A percentile compares a stretch with the other conserved stretches of the same genome.
Evolutionary conservation across 75 land plant species (phyloP).

Genomic region (Selaginella tamariscina): DNA sequence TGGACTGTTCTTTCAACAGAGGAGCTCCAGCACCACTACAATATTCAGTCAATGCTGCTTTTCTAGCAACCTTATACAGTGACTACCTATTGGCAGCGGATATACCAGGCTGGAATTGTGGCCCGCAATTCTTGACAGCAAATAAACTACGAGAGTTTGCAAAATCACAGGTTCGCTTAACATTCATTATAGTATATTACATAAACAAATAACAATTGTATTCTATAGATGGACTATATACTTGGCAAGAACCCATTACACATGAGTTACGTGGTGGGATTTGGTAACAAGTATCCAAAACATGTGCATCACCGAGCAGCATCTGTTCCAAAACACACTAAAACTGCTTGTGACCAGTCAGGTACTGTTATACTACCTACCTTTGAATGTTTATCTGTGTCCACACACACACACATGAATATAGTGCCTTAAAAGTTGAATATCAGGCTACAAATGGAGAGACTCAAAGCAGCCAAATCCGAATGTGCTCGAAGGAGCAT

Average conservation of each 20-base stretch:
- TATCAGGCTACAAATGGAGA: background rate
- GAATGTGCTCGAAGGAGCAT: slow-evolving; percentile 1
- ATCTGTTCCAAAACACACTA: background rate
- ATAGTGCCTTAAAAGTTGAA: too few species aligned
- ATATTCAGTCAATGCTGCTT: slow-evolving; percentile 7
- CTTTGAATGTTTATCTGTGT: too few species aligned
- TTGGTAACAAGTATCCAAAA: slow-evolving; percentile 12
- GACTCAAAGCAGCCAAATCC: background rate
- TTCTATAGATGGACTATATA: slow-evolving; percentile 5
- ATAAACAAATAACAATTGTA: background rate
- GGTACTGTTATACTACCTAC: too few species aligned
- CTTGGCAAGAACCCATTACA: slow-evolving; percentile 5
- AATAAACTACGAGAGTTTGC: slow-evolving; percentile 38
- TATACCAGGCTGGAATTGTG: slow-evolving; percentile 4
- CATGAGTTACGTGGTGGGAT: slow-evolving; percentile 12
- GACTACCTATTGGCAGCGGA: slow-evolving; percentile 6
- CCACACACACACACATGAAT: too few species aligned
- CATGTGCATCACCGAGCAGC: slow-evolving; percentile 10
- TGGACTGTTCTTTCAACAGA: background rate
- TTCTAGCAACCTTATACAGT: slow-evolving; percentile 4
- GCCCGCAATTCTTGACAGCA: slow-evolving; percentile 38
- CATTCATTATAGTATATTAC: background rate
- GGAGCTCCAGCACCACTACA: background rate
- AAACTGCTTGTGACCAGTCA: background rate
- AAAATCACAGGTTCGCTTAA: slow-evolving; percentile 49